Percentiles rank a stretch among this genome's conserved stretches.
Conservation (phyloP, 345 rosid genomes). For the Sisymbrium altissimum region DNA sequence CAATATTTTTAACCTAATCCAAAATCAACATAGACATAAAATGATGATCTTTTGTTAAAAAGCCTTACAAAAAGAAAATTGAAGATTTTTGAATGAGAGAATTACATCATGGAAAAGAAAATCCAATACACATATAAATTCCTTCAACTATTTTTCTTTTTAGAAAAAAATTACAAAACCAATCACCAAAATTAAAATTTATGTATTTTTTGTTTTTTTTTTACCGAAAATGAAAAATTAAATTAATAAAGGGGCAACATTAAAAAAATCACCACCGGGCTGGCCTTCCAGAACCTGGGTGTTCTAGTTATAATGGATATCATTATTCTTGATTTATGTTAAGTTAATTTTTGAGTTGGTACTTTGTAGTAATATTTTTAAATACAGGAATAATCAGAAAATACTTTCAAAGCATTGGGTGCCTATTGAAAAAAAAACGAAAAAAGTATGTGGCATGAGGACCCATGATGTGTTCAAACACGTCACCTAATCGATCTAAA, state of each 20-base stretch:
- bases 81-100: not conserved
- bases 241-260: not conserved
- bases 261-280: not conserved
- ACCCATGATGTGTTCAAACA: conserved; percentile 24
- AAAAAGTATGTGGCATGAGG: conserved; percentile 23
- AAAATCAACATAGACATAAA: no score
- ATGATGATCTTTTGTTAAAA: no score
- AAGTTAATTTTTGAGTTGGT: not conserved
- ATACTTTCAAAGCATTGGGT: not conserved
- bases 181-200: no score
- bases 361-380: not conserved
- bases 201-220: no score
- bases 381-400: conserved; percentile 1
- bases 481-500: conserved; percentile 28
- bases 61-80: not conserved
- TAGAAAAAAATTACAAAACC: no score
- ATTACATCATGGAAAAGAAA: not conserved
- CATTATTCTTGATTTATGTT: not conserved
- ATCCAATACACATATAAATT: not conserved
- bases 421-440: not conserved
- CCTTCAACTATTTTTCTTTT: no score
- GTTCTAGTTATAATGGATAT: not conserved
- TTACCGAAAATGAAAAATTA: not conserved
- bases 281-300: not conserved
- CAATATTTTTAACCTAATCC: no score